Conservation (phyloP, 192 early-diverging fungal genomes). For the Coemansia sp. region DNA sequence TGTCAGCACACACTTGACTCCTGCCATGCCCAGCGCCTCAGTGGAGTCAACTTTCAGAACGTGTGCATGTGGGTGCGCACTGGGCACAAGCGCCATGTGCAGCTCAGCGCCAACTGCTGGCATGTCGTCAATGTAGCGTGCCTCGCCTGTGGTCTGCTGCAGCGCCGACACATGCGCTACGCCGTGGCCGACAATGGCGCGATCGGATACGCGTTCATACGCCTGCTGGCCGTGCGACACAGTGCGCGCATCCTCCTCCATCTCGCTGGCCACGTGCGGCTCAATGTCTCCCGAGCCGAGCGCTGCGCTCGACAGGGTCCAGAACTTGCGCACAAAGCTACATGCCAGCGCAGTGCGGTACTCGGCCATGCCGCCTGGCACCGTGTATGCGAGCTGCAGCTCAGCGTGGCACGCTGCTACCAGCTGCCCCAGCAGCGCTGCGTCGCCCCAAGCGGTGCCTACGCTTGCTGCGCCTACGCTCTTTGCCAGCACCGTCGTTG, state of each 20-base stretch:
- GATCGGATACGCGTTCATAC: slow-evolving; percentile 44
- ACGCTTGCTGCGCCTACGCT: slow-evolving; percentile 41
- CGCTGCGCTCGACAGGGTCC: slow-evolving; percentile 46
- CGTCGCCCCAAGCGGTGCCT: slow-evolving; percentile 62
- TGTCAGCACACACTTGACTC: slow-evolving; percentile 67
- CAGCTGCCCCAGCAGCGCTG: slow-evolving; percentile 46
- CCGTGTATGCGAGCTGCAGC: slow-evolving; percentile 54
- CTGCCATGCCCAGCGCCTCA: slow-evolving; percentile 60
- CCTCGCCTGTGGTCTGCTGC: slow-evolving; percentile 85
- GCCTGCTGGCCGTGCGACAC: slow-evolving; percentile 47
- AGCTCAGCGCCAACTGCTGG: slow-evolving; percentile 68
- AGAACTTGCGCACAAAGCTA: slow-evolving; percentile 69
- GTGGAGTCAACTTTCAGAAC: slow-evolving; percentile 64
- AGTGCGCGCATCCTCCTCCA: slow-evolving; percentile 16
- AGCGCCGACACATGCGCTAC: slow-evolving; percentile 74
- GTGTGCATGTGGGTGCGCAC: slow-evolving; percentile 65
- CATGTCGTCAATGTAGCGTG: slow-evolving; percentile 81
- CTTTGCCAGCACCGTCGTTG: slow-evolving; percentile 62
- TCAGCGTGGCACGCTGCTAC: slow-evolving; percentile 37
- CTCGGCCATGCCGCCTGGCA: slow-evolving; percentile 70
- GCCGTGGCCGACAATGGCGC: slow-evolving; percentile 61
- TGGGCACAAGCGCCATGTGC: slow-evolving; percentile 68
- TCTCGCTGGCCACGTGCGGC: slow-evolving; percentile 16
- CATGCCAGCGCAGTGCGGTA: slow-evolving; percentile 62
- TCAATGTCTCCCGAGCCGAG: slow-evolving; percentile 17